Percentiles rank a stretch among this genome's conserved stretches.
phyloP scores from a whole-genome alignment of 1,284 basidiomycete species.

The Trametes versicolor region DNA sequence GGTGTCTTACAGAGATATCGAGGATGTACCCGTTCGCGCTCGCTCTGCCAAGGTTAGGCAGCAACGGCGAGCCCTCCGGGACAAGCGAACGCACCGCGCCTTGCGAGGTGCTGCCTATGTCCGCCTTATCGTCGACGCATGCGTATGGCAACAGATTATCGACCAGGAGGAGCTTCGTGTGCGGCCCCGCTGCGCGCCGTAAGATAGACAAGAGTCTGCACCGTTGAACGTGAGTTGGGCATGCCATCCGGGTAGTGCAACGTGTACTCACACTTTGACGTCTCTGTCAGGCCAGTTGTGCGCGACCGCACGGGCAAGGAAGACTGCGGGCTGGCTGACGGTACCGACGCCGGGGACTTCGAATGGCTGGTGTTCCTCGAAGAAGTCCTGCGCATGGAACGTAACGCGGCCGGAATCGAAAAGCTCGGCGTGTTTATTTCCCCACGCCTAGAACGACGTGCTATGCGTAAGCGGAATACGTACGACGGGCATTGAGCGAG shows the following conservation, averaged over 20 bases:
- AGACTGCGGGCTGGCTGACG: conserved; percentile 56
- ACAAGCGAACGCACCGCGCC: conserved; percentile 11
- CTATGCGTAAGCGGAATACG: too few relatives aligned
- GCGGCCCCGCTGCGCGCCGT: conserved; percentile 42
- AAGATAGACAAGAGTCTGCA: conserved; percentile 24
- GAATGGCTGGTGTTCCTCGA: conserved; percentile 62
- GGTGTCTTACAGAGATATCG: conserved; percentile 68
- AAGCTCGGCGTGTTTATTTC: too few relatives aligned
- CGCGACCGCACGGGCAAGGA: conserved; percentile 75
- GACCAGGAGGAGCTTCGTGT: conserved; percentile 69
- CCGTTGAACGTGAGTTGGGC: conserved; percentile 30
- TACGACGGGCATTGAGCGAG: too few relatives aligned
- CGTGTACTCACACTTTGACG: conserved; percentile 46
- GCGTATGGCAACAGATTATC: conserved; percentile 75
- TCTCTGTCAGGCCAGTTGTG: conserved; percentile 79
- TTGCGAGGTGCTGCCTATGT: conserved; percentile 13
- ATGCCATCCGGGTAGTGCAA: not conserved
- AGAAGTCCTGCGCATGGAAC: conserved; percentile 80
- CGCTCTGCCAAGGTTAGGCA: conserved; percentile 76
- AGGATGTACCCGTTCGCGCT: conserved; percentile 64
- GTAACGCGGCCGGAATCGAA: conserved; percentile 63
- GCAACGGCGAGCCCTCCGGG: conserved; percentile 51
- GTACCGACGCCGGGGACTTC: conserved; percentile 14
- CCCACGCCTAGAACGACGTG: too few relatives aligned
- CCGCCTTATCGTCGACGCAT: conserved; percentile 57